Conservation (phyloP, 345 rosid genomes). For the Eucalyptus sideroxylon region DNA sequence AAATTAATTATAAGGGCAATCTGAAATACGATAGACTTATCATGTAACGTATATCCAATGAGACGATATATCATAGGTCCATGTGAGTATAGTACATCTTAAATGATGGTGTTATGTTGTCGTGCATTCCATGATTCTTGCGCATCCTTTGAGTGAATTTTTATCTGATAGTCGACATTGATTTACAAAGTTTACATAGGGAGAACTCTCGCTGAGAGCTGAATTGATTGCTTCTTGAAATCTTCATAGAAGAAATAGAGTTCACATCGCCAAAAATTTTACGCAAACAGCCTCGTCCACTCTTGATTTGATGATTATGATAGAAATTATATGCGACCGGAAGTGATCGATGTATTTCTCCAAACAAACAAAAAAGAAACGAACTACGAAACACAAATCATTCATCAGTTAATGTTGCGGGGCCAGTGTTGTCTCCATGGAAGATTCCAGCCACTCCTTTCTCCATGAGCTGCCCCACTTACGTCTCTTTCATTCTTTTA, state of each 20-base stretch:
- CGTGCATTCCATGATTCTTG: background rate
- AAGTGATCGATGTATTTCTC: background rate
- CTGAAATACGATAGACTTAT: background rate
- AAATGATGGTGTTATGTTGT: background rate
- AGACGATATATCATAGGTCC: background rate
- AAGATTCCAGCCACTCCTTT: background rate
- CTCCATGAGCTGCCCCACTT: background rate
- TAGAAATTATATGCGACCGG: background rate
- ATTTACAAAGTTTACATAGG: background rate
- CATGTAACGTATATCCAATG: background rate
- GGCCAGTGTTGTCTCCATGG: background rate
- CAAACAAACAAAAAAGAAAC: background rate
- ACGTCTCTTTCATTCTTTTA: background rate
- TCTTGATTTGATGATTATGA: no score
- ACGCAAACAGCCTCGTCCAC: background rate
- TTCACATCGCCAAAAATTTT: background rate
- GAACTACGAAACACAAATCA: background rate
- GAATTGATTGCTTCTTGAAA: background rate
- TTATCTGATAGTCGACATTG: background rate
- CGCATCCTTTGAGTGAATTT: background rate
- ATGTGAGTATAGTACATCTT: background rate
- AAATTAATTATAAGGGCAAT: background rate
- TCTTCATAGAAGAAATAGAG: background rate
- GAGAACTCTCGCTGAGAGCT: background rate
- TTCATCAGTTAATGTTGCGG: background rate